phyloP scores from a whole-genome alignment of 2,329 filamentous ascomycete genomes.

The Phaeoacremonium minimum region DNA sequence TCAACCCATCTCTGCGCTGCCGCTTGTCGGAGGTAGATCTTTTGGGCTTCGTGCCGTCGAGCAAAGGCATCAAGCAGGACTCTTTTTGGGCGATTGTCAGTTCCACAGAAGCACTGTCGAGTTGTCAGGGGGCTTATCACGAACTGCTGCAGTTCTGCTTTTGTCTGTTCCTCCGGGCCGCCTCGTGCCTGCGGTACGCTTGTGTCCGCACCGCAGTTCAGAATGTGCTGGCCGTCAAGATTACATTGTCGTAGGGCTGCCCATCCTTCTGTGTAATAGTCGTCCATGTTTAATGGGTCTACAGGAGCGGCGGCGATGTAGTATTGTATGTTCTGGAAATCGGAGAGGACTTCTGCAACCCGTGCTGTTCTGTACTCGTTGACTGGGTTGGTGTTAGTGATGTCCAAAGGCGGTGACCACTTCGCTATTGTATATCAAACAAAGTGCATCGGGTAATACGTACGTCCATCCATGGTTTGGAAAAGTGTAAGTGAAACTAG shows the following conservation, averaged over 20 bases:
- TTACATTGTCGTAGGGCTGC: constrained; percentile 57
- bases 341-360: constrained; percentile 57
- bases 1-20: constrained; percentile 58
- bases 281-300: constrained; percentile 49
- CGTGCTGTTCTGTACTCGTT: constrained; percentile 56
- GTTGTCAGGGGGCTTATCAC: constrained; percentile 17
- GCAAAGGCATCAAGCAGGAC: constrained; percentile 57
- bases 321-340: constrained; percentile 59
- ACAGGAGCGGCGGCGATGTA: constrained; percentile 54
- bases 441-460: neutral
- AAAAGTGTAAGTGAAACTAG: too few species aligned
- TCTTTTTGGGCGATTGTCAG: constrained; percentile 23
- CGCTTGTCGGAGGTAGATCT: constrained; percentile 58
- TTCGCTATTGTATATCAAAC: too few species aligned
- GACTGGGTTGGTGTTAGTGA: constrained; percentile 44
- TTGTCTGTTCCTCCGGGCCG: constrained; percentile 54
- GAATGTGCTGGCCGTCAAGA: constrained; percentile 59
- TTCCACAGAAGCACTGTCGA: neutral
- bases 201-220: constrained; percentile 60
- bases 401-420: too few species aligned
- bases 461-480: neutral
- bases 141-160: constrained; percentile 60
- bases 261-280: constrained; percentile 63
- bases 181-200: constrained; percentile 48
- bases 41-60: constrained; percentile 59